Base-by-base conservation (phyloP, 495 filamentous ascomycete species). In the Trichoderma asperelloides region DNA sequence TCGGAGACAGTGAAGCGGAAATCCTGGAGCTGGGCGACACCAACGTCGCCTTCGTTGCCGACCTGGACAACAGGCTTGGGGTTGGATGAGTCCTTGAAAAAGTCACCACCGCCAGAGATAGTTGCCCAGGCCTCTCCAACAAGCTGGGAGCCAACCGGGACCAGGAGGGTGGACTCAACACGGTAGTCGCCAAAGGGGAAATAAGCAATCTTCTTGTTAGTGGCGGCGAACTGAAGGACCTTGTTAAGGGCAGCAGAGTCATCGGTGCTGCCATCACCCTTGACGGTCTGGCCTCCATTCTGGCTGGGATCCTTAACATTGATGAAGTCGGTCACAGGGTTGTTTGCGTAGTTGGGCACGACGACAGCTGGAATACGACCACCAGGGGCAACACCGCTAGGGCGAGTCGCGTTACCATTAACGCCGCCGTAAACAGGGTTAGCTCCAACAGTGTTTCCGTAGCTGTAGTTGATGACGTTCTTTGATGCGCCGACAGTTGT, bases 351-450 rank as follows among this genome's bases (percentile, higher is more conserved):
- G 63, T 74, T 80, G 2, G 79, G 79, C 1, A 77, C 78, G 1
- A 77, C 70, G 3, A 74, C 16, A 39, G 70, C 68, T 1, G 74
- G 74, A 60, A 74, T 79, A 2, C 66, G 72, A 25, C 77, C 78
- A 33, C 72, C 68, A 4, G 74, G 73, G 12, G 77, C 72, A 13
- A 78, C 69, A 0, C 68, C 69, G 6, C 67, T 28, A 21, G 78
- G 73, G 9, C 77, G 73, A 37, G 41, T 67, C 25, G 67, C 67
- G 0, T 70, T 57, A 1, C 76, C 76, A 12, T 85, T 70, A 0
- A 83, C 80, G 3, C 74, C 69, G 12, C 83, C 81, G 71, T 91
- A 90, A 16, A 88, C 80, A 2, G 83, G 81, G 72, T 85, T 85
- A 15, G 82, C 79, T 25, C 83, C 83, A 18, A 89, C 72, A 4